Evolutionary conservation across 2,329 filamentous ascomycete genomes (phyloP).

Genomic region (Cercospora janseana): DNA sequence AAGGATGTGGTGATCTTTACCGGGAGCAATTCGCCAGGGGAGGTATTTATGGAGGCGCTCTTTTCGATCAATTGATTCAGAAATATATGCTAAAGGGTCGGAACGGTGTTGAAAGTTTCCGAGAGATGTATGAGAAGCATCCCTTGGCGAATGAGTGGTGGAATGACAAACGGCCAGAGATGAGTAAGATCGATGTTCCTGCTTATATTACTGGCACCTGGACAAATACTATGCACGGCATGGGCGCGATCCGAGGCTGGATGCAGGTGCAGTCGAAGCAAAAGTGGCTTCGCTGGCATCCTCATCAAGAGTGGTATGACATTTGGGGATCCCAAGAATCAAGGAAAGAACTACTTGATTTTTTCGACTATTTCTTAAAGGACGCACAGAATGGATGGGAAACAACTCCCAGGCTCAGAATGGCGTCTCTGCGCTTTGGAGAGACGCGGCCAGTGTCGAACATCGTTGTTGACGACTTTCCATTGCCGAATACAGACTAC

Average conservation of each 20-base stretch:
- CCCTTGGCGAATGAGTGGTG: slow-evolving; percentile 12
- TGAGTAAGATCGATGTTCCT: slow-evolving; percentile 28
- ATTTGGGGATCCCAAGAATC: slow-evolving; percentile 34
- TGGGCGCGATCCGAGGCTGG: slow-evolving; percentile 37
- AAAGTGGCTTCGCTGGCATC: slow-evolving; percentile 47
- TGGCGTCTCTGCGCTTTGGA: slow-evolving; percentile 26
- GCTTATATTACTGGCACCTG: slow-evolving; percentile 23
- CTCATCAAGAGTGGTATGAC: slow-evolving; percentile 50
- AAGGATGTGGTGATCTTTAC: slow-evolving; percentile 46
- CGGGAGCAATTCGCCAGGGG: slow-evolving; percentile 25
- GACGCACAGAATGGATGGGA: slow-evolving; percentile 49
- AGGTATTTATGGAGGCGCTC: not conserved
- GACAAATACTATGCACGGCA: slow-evolving; percentile 20
- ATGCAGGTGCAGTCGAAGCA: slow-evolving; percentile 38
- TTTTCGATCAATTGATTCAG: not conserved
- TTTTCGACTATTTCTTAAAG: slow-evolving; percentile 50
- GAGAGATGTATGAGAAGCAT: not conserved
- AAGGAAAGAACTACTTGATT: slow-evolving; percentile 41
- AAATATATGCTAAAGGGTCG: not conserved
- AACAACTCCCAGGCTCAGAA: slow-evolving; percentile 48
- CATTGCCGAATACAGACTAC: not conserved
- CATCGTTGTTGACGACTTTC: slow-evolving; percentile 5
- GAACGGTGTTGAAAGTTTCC: not conserved
- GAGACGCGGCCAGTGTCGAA: too few species aligned
- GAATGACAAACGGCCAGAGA: slow-evolving; percentile 27